Percentiles rank a stretch among this genome's conserved stretches.
phyloP scores from a whole-genome alignment of 768 basidiomycete genomes.

The Trichaptum fuscoviolaceum region DNA sequence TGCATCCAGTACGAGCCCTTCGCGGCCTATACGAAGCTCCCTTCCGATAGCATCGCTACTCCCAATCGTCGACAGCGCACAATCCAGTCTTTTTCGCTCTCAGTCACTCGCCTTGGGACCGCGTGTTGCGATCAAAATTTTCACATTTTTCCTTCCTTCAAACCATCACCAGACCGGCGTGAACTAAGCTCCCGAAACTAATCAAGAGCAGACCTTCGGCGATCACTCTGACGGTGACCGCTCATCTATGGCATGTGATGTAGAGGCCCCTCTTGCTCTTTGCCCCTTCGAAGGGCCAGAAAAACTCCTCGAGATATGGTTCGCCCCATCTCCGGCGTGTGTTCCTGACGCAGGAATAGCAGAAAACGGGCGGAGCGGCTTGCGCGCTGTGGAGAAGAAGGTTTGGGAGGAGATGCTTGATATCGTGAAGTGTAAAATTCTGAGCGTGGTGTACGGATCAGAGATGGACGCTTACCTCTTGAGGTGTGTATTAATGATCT shows the following conservation, averaged over 20 bases:
- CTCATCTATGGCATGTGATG: conserved; percentile 8
- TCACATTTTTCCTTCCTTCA: conserved; percentile 21
- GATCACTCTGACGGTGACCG: conserved; percentile 9
- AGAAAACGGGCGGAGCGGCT: conserved; percentile 51
- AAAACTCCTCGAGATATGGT: conserved; percentile 97
- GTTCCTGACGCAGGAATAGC: conserved; percentile 42
- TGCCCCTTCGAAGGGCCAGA: conserved; percentile 87
- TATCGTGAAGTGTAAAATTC: conserved; percentile 94
- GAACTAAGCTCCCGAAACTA: conserved; percentile 3
- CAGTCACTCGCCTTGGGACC: conserved; percentile 12
- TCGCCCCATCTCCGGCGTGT: conserved; percentile 68
- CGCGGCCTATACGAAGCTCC: conserved; percentile 31
- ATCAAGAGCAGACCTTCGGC: conserved; percentile 4
- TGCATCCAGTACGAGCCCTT: conserved; percentile 38
- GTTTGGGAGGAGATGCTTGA: conserved; percentile 97
- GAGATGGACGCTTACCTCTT: conserved; percentile 94
- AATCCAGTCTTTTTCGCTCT: conserved; percentile 20
- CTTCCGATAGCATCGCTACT: conserved; percentile 44
- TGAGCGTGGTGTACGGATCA: conserved; percentile 83
- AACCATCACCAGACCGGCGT: conserved; percentile 13
- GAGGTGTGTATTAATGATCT: conserved; percentile 47
- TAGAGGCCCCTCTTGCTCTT: conserved; percentile 27
- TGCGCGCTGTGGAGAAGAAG: conserved; percentile 66
- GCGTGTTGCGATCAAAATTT: background rate
- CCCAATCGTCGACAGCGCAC: conserved; percentile 6